Percentiles rank a stretch among this genome's conserved stretches.
phyloP scores from a whole-genome alignment of 176 grass and related monocot species.

The Zea mays region Zm-B73-REFERENCE-NAM-5.0 NC_050100.1:186668001-186668500 shows the following conservation, averaged over 20 bases:
- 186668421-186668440: slow-evolving; percentile 97
- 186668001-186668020: slow-evolving; percentile 22
- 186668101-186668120: slow-evolving; percentile 13
- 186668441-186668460: slow-evolving; percentile 88
- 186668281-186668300: slow-evolving; percentile 94
- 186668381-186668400: slow-evolving; percentile 40
- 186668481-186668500: background rate
- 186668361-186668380: slow-evolving; percentile 6
- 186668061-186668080: background rate
- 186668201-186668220: slow-evolving; percentile 56
- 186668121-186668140: slow-evolving; percentile 20
- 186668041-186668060: background rate
- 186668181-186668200: slow-evolving; percentile 62
- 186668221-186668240: slow-evolving; percentile 86
- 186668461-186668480: slow-evolving; percentile 18
- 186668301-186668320: slow-evolving; percentile 10
- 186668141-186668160: slow-evolving; percentile 59
- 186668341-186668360: slow-evolving; percentile 25
- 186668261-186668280: slow-evolving; percentile 85
- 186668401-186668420: slow-evolving; percentile 94
- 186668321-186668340: slow-evolving; percentile 7
- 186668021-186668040: background rate
- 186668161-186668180: slow-evolving; percentile 81
- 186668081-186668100: slow-evolving; percentile 12
- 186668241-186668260: slow-evolving; percentile 93